These are phyloP conservation scores for Capronia coronata DNA, from an alignment of 2,329 filamentous ascomycete genomes.

Conservation along the genomic window DNA sequence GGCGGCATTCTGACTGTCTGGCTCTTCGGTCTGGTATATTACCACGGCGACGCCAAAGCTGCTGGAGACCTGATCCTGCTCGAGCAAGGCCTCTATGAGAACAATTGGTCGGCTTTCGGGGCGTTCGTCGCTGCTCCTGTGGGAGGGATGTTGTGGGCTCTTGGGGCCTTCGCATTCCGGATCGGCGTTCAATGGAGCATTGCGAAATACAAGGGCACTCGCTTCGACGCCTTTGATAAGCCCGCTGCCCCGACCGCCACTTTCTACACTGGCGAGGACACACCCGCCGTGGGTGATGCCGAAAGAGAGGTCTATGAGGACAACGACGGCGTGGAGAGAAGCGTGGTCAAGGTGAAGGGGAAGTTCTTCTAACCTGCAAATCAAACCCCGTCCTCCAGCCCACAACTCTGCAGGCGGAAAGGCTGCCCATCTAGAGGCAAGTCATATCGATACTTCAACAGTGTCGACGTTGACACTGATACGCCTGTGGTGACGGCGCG, in stretches of 20 bases:
- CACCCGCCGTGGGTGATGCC: not conserved
- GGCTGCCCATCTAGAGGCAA: no score
- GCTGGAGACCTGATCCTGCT: slow-evolving; percentile 66
- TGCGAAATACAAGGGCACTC: slow-evolving; percentile 53
- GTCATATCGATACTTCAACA: no score
- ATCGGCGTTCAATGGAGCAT: slow-evolving; percentile 52
- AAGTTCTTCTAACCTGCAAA: slow-evolving; percentile 30
- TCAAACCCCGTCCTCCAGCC: no score
- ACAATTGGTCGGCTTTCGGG: slow-evolving; percentile 74
- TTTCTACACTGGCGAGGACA: slow-evolving; percentile 24
- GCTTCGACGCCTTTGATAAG: slow-evolving; percentile 62
- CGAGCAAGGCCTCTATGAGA: slow-evolving; percentile 64
- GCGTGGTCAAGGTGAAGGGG: slow-evolving; percentile 21
- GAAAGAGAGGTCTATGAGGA: slow-evolving; percentile 19
- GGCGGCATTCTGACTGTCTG: slow-evolving; percentile 75
- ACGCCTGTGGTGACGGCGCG: no score
- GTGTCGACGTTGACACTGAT: no score
- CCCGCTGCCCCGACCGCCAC: slow-evolving; percentile 33
- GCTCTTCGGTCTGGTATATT: slow-evolving; percentile 74
- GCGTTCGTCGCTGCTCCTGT: slow-evolving; percentile 75
- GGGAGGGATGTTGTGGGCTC: slow-evolving; percentile 66
- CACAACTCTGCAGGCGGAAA: no score
- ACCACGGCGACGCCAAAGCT: slow-evolving; percentile 52
- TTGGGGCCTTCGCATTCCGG: slow-evolving; percentile 55
- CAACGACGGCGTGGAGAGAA: slow-evolving; percentile 25